Base-by-base conservation (phyloP, 2,329 filamentous ascomycete genomes). In the Botryotinia convoluta region DNA sequence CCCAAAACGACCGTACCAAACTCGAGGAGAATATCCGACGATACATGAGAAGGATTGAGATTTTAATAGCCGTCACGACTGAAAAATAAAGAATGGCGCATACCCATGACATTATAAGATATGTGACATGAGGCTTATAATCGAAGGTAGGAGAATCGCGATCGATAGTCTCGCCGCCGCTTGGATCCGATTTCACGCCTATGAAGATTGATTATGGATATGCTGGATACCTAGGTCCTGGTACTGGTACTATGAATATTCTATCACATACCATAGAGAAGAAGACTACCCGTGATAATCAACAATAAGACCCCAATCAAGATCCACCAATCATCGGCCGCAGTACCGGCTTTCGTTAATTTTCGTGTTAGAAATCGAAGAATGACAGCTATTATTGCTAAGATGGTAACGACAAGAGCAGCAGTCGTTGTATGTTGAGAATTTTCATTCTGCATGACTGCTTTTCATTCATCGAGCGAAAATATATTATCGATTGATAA, bases 291-390 rank as follows among this genome's bases (percentile, higher is more conserved):
- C 18, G 22, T 37, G n/a, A 59, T 9, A 14, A 72, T 44, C 39
- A 67, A 29, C 22, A 67, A 37, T 22, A 68, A 1, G 2, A 72
- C 22, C 6, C 69, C 74, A 35, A 48, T 35, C 14, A 75, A 39
- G 26, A 74, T 71, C 69, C 69, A 75, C 74, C 74, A 75, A 54
- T 75, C 74, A 63, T 75, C 74, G 3, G 64, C 35, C 32, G 37
- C 74, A 68, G 70, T 51, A 3, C 73, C 72, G 18, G 64, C 69
- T 57, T 71, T 72, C 8, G 69, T 65, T 9, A 72, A 42, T 29
- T 44, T 60, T 18, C 73, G 60, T 5, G 72, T 69, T 18, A 69
- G 37, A n/a, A 75, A 75, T 16, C 74, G 69, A 60, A 75, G 69
- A 9, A 61, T 54, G 54, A 75, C 74, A 9, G 73, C 51, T 0